phyloP scores from a whole-genome alignment of 306 rosid species.

The Hippophae rhamnoides region DNA sequence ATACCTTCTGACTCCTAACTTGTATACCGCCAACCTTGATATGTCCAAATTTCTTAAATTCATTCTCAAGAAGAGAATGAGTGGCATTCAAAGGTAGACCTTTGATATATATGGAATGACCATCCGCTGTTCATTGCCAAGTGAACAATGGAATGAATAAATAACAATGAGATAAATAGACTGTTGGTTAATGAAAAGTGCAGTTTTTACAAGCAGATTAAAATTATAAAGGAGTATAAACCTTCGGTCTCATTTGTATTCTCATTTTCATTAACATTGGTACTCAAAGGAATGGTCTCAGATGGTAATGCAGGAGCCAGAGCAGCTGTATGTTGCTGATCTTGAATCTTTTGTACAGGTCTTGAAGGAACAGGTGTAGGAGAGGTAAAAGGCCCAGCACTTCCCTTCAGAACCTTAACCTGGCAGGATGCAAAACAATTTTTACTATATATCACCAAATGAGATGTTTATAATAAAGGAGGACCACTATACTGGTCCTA shows the following conservation, averaged over 20 bases:
- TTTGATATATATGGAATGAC: constrained; percentile 65
- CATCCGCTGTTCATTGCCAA: constrained; percentile 42
- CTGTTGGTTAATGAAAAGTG: neutral
- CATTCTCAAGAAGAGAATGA: constrained; percentile 36
- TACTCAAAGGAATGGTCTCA: constrained; percentile 25
- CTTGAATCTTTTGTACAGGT: constrained; percentile 36
- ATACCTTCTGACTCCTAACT: constrained; percentile 69
- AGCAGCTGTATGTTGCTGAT: constrained; percentile 32
- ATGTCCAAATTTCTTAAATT: constrained; percentile 78
- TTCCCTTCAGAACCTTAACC: constrained; percentile 59
- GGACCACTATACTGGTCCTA: too few species aligned
- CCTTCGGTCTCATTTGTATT: constrained; percentile 58
- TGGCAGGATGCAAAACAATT: constrained; percentile 6
- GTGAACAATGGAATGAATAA: neutral
- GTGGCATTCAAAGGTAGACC: constrained; percentile 48
- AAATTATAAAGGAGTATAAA: constrained; percentile 12
- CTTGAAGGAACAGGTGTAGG: constrained; percentile 28
- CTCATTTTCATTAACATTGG: constrained; percentile 30
- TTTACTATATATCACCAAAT: constrained; percentile 2
- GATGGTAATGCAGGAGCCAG: constrained; percentile 18
- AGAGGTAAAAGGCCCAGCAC: constrained; percentile 22
- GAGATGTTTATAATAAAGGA: neutral
- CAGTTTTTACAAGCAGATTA: constrained; percentile 1
- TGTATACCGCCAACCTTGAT: constrained; percentile 72
- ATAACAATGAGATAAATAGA: neutral